Evolutionary conservation across 306 rosid species (phyloP).

Genomic region (Echinosophora koreensis): DNA sequence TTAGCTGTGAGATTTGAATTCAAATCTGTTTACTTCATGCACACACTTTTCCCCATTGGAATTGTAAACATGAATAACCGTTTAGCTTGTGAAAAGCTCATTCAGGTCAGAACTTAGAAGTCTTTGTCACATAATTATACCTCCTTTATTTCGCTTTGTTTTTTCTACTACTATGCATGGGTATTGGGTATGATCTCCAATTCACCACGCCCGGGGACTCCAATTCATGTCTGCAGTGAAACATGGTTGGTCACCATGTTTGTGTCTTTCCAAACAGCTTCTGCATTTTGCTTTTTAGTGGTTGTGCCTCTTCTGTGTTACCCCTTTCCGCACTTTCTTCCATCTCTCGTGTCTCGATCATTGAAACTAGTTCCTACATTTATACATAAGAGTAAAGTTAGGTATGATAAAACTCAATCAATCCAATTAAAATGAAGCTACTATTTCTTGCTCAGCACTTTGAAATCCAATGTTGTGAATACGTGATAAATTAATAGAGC

Average conservation of each 20-base stretch:
- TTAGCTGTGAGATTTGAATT: slow-evolving; percentile 49
- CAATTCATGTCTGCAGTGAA: not conserved
- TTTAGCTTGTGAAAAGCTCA: slow-evolving; percentile 14
- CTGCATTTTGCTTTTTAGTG: slow-evolving; percentile 42
- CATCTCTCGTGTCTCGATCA: slow-evolving; percentile 29
- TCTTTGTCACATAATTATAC: not conserved
- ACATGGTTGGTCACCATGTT: slow-evolving; percentile 14
- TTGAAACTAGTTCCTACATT: not conserved
- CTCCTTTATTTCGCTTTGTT: not conserved
- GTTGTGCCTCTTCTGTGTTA: slow-evolving; percentile 15
- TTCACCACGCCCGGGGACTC: not conserved
- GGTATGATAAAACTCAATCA: slow-evolving; percentile 33
- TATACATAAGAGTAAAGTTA: slow-evolving; percentile 33
- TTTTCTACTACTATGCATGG: not conserved
- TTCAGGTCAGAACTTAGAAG: not conserved
- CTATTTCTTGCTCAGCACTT: not conserved
- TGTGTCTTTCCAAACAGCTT: slow-evolving; percentile 24
- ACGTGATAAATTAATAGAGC: not conserved
- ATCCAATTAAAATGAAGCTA: slow-evolving; percentile 1
- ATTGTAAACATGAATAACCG: slow-evolving; percentile 20
- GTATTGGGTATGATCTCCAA: not conserved
- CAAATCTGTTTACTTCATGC: slow-evolving; percentile 44
- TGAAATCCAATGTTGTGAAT: slow-evolving; percentile 1
- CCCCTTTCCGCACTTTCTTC: slow-evolving; percentile 33
- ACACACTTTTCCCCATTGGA: slow-evolving; percentile 19